A percentile compares a stretch with the other conserved stretches of the same genome.
Conservation (phyloP, 2,329 filamentous ascomycete species). For the Penicillium olsonii region DNA sequence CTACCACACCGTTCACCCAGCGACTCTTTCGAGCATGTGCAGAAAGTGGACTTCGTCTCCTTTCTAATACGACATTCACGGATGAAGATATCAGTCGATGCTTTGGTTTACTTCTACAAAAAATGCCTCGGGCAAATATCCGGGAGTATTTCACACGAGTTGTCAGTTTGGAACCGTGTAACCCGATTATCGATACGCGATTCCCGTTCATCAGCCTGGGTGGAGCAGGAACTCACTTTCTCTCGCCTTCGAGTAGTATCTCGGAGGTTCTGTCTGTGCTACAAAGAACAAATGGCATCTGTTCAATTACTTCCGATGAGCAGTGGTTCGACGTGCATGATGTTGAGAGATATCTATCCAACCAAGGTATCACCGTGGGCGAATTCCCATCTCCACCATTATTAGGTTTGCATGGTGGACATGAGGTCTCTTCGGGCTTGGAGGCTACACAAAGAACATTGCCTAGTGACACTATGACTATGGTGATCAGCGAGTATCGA, state of each 20-base stretch:
- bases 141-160: constrained; percentile 20
- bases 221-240: constrained; percentile 14
- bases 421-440: background rate
- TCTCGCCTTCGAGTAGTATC: background rate
- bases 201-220: constrained; percentile 20
- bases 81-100: constrained; percentile 13
- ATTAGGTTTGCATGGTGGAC: background rate
- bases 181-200: constrained; percentile 13
- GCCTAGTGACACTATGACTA: background rate
- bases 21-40: constrained; percentile 14
- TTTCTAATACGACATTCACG: constrained; percentile 2
- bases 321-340: constrained; percentile 26
- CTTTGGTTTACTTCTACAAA: constrained; percentile 14
- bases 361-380: constrained; percentile 5
- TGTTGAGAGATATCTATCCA: constrained; percentile 18
- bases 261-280: constrained; percentile 4
- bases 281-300: constrained; percentile 13
- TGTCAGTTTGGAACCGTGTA: constrained; percentile 12
- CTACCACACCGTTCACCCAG: constrained; percentile 16
- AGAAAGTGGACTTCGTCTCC: constrained; percentile 12
- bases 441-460: background rate
- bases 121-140: constrained; percentile 10
- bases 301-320: constrained; percentile 9
- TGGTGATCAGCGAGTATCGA: constrained; percentile 2
- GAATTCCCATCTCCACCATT: background rate